Conservation (phyloP, 2,329 filamentous ascomycete species). For the Fusarium graminum region DNA sequence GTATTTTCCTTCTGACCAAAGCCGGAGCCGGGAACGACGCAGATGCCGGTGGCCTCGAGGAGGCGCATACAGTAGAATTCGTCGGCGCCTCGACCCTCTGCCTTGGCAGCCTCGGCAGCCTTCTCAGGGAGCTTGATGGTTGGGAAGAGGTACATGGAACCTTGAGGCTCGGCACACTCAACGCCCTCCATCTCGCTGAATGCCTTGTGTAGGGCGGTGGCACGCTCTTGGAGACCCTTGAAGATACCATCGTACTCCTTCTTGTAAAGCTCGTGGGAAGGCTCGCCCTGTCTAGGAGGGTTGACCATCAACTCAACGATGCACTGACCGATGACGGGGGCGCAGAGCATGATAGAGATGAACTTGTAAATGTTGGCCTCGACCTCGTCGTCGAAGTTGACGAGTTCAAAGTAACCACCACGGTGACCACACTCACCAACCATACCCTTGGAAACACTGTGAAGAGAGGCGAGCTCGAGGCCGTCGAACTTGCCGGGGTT, state of each 20-base stretch:
- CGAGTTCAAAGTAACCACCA: conserved; percentile 96
- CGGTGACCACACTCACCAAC: conserved; percentile 98
- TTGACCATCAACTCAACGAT: conserved; percentile 98
- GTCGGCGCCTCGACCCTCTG: conserved; percentile 81
- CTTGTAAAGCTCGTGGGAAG: conserved; percentile 85
- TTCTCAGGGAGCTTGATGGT: conserved; percentile 84
- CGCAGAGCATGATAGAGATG: conserved; percentile 95
- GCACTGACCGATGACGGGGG: conserved; percentile 95
- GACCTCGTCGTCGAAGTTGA: conserved; percentile 87
- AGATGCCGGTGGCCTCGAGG: conserved; percentile 94
- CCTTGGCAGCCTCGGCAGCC: conserved; percentile 79
- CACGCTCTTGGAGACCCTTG: conserved; percentile 81
- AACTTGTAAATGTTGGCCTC: conserved; percentile 98
- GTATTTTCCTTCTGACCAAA: conserved; percentile 95
- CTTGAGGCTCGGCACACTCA: conserved; percentile 88
- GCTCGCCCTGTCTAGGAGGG: conserved; percentile 85
- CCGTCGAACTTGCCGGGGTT: conserved; percentile 81
- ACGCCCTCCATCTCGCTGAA: conserved; percentile 98
- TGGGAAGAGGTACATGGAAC: conserved; percentile 99
- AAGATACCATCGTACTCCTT: conserved; percentile 88
- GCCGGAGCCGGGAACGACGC: conserved; percentile 90
- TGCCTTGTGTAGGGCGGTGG: conserved; percentile 86
- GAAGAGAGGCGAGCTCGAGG: conserved; percentile 90
- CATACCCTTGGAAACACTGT: conserved; percentile 98
- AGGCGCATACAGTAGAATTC: conserved; percentile 95